Base-by-base conservation (phyloP, 441 rosid genomes). In the Sinapis alba region DNA sequence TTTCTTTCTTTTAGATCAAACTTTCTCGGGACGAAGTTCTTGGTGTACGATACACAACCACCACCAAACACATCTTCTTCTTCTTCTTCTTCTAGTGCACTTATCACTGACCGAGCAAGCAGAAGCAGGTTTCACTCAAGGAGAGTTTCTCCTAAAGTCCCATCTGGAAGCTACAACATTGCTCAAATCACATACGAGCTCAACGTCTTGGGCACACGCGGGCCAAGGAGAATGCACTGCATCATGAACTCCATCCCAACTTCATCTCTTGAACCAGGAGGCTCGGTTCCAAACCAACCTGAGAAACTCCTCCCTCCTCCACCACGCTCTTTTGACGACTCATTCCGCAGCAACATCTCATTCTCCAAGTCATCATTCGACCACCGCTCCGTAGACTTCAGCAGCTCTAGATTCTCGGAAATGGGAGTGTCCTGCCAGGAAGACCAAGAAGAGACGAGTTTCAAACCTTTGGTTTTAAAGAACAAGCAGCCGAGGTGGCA, bases 401-500 rank as follows among this genome's bases (percentile, higher is more conserved):
- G 86, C 78, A 85, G 89, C 51, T 21, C 89, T 12, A 75, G 87
- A 7, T 85, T 85, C 79, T 83, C 89, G 0, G 89, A 85, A 2
- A 28, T 72, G 1, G 82, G 80, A 45, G 19, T 43, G 15, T 53
- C 83, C 7, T 78, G 77, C 9, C 81, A 77, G 61, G 68, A 72
- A 19, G 83, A 71, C n/a, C 65, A 78, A n/a, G 87, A 63, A 21
- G 84, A 80, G 15, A 20, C 70, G 7, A 82, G 78, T 72, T 61
- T 56, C 26, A 78, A 64, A 68, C 89, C 89, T 7, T 74, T 85
- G 83, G 27, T 85, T 13, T 59, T 85, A 0, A 85, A 83, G 78
- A 83, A 85, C 83, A 85, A 83, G 78, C 83, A 82, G 60, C 89
- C 89, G 1, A 80, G 89, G 78, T 85, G 89, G 89, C 89, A 83